Base-by-base conservation (phyloP, 805 yeast species). In the Ogataea salicorniae region DNA sequence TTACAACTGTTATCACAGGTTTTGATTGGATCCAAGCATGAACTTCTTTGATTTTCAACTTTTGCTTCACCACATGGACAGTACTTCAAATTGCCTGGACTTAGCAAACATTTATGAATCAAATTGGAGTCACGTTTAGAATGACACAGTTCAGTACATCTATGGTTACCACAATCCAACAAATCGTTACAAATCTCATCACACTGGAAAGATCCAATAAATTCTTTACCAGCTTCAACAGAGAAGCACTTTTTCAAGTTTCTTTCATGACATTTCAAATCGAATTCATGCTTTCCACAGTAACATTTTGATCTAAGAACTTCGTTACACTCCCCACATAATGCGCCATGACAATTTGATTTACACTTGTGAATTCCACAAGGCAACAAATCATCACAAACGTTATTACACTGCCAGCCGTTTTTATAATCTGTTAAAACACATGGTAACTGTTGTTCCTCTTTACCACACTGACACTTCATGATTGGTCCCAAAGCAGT, bases 11-110 rank as follows among this genome's bases (percentile, higher is more conserved):
- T 58, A 6, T 73, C 81, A 68, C 97, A 90, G 9, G 83, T 79
- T 4, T 96, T 94, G 35, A 89, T 74, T 1, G 89, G 84, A 53
- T 88, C 96, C 1, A 84, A 72, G 66, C 97, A 90, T 31, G 72
- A 66, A 0, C 55, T 56, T 53, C 97, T 74, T 13, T 67, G 63
- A 7, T 67, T 52, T 1, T 60, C 60, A 9, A 83, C 70, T 5
- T 60, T 55, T 2, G 80, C 75, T 58, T 84, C 81, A 1, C 96
- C 96, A 71, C 97, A 90, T 35, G 84, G 85, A 67, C 97, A 90
- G 1, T 79, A 75, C 26, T 70, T 76, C n/a, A 83, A 63, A 1
- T 67, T 53, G 16, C 71, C 67, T 0, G 96, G 95, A 5, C 86
- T 71, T 39, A 72, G 69, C 13, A 84, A 85, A 66, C 97, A 90